Percentiles rank a stretch among this genome's conserved stretches.
Evolutionary conservation across 345 rosid genomes (phyloP).

Genomic region (Combretum micranthum): DNA sequence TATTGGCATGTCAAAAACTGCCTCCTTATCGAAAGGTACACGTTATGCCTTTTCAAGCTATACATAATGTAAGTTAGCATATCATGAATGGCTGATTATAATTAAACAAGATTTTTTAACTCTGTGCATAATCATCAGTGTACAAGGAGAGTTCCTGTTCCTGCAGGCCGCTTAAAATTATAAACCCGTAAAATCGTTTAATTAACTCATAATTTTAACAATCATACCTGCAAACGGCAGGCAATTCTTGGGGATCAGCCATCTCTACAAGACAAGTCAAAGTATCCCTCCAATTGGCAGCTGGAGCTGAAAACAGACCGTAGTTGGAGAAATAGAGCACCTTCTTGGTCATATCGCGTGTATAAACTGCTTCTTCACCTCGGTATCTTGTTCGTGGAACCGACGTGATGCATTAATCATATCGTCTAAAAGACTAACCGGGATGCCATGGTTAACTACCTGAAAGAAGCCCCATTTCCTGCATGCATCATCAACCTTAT

Average conservation of each 20-base stretch:
- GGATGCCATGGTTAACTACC: conserved; percentile 15
- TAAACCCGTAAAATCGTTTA: too few relatives aligned
- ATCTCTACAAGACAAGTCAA: not conserved
- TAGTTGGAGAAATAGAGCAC: not conserved
- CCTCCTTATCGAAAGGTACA: not conserved
- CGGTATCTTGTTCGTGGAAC: conserved; percentile 9
- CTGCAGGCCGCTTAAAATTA: too few relatives aligned
- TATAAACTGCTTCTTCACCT: conserved; percentile 8
- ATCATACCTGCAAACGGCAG: conserved; percentile 13
- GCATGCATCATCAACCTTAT: not conserved
- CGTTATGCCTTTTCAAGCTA: not conserved
- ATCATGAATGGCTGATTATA: too few relatives aligned
- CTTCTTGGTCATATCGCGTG: not conserved
- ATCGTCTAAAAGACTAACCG: conserved; percentile 6
- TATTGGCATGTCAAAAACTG: not conserved
- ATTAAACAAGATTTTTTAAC: too few relatives aligned
- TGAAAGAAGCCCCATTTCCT: conserved; percentile 17
- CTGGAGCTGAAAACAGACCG: conserved; percentile 6
- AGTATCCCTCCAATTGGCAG: conserved; percentile 5
- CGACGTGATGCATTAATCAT: conserved; percentile 7
- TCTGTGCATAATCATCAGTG: too few relatives aligned
- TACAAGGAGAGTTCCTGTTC: too few relatives aligned
- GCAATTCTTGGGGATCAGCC: conserved; percentile 16
- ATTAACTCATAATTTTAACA: too few relatives aligned
- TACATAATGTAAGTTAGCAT: too few relatives aligned